Evolutionary conservation across 148 eudicot species (phyloP), one percentile per base, ranked within the genome.

Genomic region (Vaccinium darrowii): DNA sequence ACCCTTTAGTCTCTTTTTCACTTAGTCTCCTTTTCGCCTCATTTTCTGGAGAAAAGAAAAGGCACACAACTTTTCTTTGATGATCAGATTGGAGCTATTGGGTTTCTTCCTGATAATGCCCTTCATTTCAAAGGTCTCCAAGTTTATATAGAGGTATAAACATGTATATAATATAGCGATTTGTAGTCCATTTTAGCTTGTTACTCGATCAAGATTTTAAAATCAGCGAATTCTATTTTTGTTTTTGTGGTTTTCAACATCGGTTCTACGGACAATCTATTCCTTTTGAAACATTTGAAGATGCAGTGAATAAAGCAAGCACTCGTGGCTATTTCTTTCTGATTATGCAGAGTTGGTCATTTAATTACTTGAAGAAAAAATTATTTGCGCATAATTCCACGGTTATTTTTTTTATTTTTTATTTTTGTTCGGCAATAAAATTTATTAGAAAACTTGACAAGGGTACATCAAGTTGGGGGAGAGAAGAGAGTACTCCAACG

Each of bases 291-390:
- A 49, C 88, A 10, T 39, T 86, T 63, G 83, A 84, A 21, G 60
- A 83, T 52, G 85, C 39, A 2, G 0, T 88, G 54, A 50, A 51
- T 11, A 86, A 88, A 60, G 58, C 51, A 15, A 82, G 19, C 11
- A 4, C 77, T 69, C 85, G 90, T 0, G 90, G 90, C 1, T 88
- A 86, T 79, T 86, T 88, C 39, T 92, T 15, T 90, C 92, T 11
- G 95, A 92, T 87, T 92, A 86, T 73, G 95, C 93, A 43, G 90
- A 92, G 81, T 36, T 92, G 16, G 72, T 92, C 30, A 4, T 86
- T 8, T 78, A 88, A 30, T 30, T 30, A 30, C 80, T 39, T 91
- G 5, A 92, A 88, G 89, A 53, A 83, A 39, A 82, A 80, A 5
- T 79, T 88, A 27, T 75, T 83, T 0, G 90, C 95, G 1, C n/a